A percentile compares a stretch with the other conserved stretches of the same genome.
Evolutionary conservation across 2,329 filamentous ascomycete genomes (phyloP).

Genomic region (Didymella sp.): DNA sequence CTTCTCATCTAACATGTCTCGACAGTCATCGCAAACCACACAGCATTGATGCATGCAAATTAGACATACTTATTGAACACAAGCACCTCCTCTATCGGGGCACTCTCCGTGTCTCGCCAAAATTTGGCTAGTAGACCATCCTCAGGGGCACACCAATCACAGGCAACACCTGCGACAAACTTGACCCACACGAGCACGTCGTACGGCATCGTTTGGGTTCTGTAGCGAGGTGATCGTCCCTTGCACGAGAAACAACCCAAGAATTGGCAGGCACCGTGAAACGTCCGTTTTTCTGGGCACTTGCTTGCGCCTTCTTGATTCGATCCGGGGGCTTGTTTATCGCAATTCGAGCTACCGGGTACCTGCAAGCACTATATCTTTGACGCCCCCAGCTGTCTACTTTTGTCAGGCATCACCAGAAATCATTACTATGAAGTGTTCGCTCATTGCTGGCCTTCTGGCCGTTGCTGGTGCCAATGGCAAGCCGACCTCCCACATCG

Average conservation of each 20-base stretch:
- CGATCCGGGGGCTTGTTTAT: conserved; percentile 30
- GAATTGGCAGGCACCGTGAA: conserved; percentile 5
- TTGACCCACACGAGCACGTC: conserved; percentile 16
- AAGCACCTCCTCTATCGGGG: conserved; percentile 10
- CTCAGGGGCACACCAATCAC: conserved; percentile 18
- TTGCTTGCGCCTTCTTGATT: conserved; percentile 25
- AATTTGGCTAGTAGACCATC: conserved; percentile 3
- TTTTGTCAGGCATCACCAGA: neutral
- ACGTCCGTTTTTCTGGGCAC: conserved; percentile 12
- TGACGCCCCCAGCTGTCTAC: neutral
- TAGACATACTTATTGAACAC: conserved; percentile 1
- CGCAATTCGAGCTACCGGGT: conserved; percentile 13
- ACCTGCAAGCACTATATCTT: conserved; percentile 13
- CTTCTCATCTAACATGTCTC: conserved; percentile 4
- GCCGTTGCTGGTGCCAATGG: conserved; percentile 40
- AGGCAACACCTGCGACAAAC: neutral
- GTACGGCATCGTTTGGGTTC: conserved; percentile 15
- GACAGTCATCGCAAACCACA: neutral
- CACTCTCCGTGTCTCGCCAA: conserved; percentile 7
- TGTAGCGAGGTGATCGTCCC: conserved; percentile 18
- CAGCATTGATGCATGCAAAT: neutral
- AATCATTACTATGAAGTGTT: conserved; percentile 36
- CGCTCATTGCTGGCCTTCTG: conserved; percentile 43
- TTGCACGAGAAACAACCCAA: conserved; percentile 10
- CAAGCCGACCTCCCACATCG: conserved; percentile 36